Conservation (phyloP, 768 basidiomycete genomes). For the Asterophora lycoperdoides region DNA sequence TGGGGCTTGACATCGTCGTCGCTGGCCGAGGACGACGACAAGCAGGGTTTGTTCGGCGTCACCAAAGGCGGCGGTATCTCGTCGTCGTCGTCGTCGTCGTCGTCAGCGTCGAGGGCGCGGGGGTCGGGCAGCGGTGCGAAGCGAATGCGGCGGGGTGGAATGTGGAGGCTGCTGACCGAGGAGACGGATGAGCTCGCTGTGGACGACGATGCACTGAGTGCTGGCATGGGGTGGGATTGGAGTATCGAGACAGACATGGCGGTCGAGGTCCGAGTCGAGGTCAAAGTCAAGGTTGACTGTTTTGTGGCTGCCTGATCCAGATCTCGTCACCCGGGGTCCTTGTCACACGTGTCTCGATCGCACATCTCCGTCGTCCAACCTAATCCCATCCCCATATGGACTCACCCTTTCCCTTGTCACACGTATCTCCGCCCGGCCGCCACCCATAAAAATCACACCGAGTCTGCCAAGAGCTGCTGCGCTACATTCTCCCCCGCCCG, state of each 20-base stretch:
- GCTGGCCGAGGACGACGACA: conserved; percentile 5
- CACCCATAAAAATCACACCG: not conserved
- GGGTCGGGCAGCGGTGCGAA: conserved; percentile 88
- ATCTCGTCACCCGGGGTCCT: conserved; percentile 19
- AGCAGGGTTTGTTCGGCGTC: conserved; percentile 12
- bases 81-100: conserved; percentile 25
- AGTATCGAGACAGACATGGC: conserved; percentile 6
- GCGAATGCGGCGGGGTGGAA: conserved; percentile 43
- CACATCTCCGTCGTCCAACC: conserved; percentile 6
- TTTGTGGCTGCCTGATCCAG: conserved; percentile 8
- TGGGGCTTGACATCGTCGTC: conserved; percentile 21
- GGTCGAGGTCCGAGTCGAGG: no score
- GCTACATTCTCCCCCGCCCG: no score
- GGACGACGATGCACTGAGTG: conserved; percentile 13
- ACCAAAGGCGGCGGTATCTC: no score
- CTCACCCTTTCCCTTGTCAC: not conserved
- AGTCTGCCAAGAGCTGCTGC: not conserved
- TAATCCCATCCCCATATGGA: conserved; percentile 6
- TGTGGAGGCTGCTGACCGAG: not conserved
- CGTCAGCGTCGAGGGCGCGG: conserved; percentile 40
- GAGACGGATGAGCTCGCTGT: conserved; percentile 14
- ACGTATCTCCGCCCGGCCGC: conserved; percentile 8
- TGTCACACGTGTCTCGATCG: conserved; percentile 13
- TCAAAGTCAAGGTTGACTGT: no score
- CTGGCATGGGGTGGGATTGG: not conserved